Evolutionary conservation across 2,329 filamentous ascomycete genomes (phyloP).

Genomic region (Phoma herbarum): DNA sequence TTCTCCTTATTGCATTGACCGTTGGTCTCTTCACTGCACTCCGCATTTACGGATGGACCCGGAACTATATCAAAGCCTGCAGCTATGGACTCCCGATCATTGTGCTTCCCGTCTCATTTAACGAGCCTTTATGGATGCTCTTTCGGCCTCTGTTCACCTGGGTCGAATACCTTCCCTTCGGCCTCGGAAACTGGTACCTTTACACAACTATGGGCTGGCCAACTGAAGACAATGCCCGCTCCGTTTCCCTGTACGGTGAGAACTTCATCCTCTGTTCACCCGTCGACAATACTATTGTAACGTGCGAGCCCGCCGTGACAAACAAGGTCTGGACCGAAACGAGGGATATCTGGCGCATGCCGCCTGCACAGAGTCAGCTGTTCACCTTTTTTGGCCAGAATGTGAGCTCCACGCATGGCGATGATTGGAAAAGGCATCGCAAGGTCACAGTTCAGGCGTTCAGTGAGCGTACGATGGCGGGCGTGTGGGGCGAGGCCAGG

Average conservation of each 20-base stretch:
- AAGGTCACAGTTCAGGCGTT: slow-evolving; percentile 31
- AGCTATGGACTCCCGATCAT: slow-evolving; percentile 30
- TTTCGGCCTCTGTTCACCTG: slow-evolving; percentile 28
- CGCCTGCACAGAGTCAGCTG: slow-evolving; percentile 23
- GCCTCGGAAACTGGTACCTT: slow-evolving; percentile 31
- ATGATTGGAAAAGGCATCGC: slow-evolving; percentile 33
- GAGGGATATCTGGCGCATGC: slow-evolving; percentile 24
- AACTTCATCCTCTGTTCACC: slow-evolving; percentile 38
- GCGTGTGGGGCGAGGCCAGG: slow-evolving; percentile 28
- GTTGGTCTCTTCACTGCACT: neutral
- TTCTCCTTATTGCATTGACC: neutral
- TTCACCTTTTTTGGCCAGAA: slow-evolving; percentile 34
- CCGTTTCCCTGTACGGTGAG: slow-evolving; percentile 29
- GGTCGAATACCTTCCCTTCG: slow-evolving; percentile 29
- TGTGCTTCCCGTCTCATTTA: slow-evolving; percentile 31
- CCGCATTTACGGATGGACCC: slow-evolving; percentile 16
- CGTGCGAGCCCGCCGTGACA: slow-evolving; percentile 27
- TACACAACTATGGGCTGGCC: slow-evolving; percentile 39
- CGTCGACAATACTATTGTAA: slow-evolving; percentile 31
- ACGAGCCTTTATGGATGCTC: slow-evolving; percentile 35
- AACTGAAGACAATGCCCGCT: slow-evolving; percentile 27
- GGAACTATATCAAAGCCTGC: slow-evolving; percentile 26
- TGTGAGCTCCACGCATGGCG: slow-evolving; percentile 28
- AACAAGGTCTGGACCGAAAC: slow-evolving; percentile 19
- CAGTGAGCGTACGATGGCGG: slow-evolving; percentile 24